Evolutionary conservation across 2,329 filamentous ascomycete genomes (phyloP), one percentile per base, ranked within the genome.

Genomic region (Westerdykella ornata): DNA sequence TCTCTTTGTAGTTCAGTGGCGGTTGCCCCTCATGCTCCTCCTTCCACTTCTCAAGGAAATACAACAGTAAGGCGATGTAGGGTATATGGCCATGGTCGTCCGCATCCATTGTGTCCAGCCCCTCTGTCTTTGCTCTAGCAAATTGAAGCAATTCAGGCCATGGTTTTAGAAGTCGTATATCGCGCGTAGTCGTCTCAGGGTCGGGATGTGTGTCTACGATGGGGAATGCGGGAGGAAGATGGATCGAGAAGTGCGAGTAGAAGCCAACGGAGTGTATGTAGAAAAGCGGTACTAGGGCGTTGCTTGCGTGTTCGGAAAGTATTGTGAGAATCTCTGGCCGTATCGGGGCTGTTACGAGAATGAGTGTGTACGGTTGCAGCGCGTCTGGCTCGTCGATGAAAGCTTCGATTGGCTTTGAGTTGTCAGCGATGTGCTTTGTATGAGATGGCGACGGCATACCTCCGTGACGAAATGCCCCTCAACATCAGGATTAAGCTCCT

Each of bases 191-290:
- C 6, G 87, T 81, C 30, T 87, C 85, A 31, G 87, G 81, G 48
- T 94, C 88, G 1, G 92, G 92, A 59, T 98, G 92, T 34, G 92
- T 97, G 62, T 98, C 90, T 48, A 98, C 85, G 43, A 98, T 85
- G 4, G 90, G 88, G 55, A 94, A 95, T 19, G 82, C 79, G n/a
- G 80, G 73, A 8, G 86, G 84, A 19, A 95, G 71, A 52, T 78
- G 74, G 19, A 94, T 73, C n/a, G 81, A 84, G 63, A 97, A 94
- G 52, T 85, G 86, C 2, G 87, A 85, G 66, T 92, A 94, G 69
- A 94, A 96, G 19, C 92, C 92, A 31, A 85, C 77, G n/a, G 84
- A 95, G 62, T 94, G 88, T 34, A 92, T 77, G 49, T 88, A 82
- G 43, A 97, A 76, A 12, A 89, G 70, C 0, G 92, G 88, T 14